Base-by-base conservation (phyloP, 2,329 filamentous ascomycete genomes). In the Volutella citrinella region DNA sequence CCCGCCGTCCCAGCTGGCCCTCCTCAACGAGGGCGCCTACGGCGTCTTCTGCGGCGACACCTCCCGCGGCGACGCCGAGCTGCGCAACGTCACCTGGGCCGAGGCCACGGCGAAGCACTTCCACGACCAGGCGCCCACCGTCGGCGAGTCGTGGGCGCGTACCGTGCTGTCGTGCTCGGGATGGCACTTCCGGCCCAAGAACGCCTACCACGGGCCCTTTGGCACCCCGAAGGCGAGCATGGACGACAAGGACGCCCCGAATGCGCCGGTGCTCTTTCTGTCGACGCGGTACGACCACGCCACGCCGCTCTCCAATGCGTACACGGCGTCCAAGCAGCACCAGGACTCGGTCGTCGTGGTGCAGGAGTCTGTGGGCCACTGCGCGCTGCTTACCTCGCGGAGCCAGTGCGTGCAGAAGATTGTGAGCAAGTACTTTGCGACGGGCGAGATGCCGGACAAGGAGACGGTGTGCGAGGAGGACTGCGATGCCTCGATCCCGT, bases 221-320 rank as follows among this genome's bases (percentile, higher is more conserved):
- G 49, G 44, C 6, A 55, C 54, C 2, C 58, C 57, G 2, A 11
- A 38, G 19, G 22, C 49, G 4, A 43, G 54, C 12, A 21, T 43
- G 17, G n/a, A 49, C 4, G 36, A 43, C 3, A 40, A 43, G 10
- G 62, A 53, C 7, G 55, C 44, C 23, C 69, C 69, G 1, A 51
- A 52, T 1, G 63, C 63, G 5, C 69, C 70, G n/a, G n/a, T n/a
- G n/a, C n/a, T n/a, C n/a, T n/a, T n/a, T n/a, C n/a, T n/a, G n/a
- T n/a, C n/a, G n/a, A n/a, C n/a, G n/a, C n/a, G n/a, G n/a, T n/a
- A n/a, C n/a, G n/a, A n/a, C n/a, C n/a, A n/a, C n/a, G n/a, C 5
- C 10, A 73, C 70, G 17, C 70, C 70, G 6, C 43, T 66, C 22
- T 28, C 30, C 31, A 59, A 38, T 60, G 68, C 51, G 54, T 65